These are phyloP conservation scores for Aciculoconidium aculeatum DNA, from an alignment of 805 yeast genomes.

Conservation along the genomic window DNA sequence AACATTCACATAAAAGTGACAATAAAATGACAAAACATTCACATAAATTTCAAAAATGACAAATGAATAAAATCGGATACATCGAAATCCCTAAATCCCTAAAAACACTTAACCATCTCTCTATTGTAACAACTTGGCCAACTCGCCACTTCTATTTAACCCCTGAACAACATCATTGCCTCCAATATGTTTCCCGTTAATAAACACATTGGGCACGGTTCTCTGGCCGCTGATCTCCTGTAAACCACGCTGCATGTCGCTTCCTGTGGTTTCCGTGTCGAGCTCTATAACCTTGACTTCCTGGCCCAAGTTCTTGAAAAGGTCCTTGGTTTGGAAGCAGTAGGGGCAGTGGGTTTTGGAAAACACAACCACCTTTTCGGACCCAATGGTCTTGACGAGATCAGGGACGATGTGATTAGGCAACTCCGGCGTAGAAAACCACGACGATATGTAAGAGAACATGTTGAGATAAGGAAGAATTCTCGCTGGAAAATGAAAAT, in stretches of 20 bases:
- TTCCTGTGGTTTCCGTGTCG: conserved; percentile 21
- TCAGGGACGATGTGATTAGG: conserved; percentile 4
- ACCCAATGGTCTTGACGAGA: conserved; percentile 6
- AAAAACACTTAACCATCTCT: too few species aligned
- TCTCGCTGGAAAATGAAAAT: background rate
- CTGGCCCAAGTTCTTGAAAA: conserved; percentile 11
- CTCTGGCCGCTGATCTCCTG: conserved; percentile 27
- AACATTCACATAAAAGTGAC: too few species aligned
- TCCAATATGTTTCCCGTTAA: conserved; percentile 33
- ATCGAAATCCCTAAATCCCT: too few species aligned
- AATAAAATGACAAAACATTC: too few species aligned
- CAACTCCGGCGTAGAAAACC: conserved; percentile 4
- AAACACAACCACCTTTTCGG: conserved; percentile 16
- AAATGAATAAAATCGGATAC: too few species aligned
- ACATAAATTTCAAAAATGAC: too few species aligned
- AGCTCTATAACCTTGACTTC: conserved; percentile 25
- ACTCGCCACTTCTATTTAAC: conserved; percentile 19
- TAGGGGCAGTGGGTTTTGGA: conserved; percentile 41
- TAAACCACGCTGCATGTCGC: conserved; percentile 24
- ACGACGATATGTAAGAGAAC: conserved; percentile 8
- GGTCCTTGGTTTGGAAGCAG: conserved; percentile 36
- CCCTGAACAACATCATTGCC: conserved; percentile 32
- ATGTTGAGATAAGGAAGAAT: conserved; percentile 1
- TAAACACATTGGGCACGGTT: conserved; percentile 34
- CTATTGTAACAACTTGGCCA: conserved; percentile 8